Evolutionary conservation across 805 yeast genomes (phyloP), one percentile per base, ranked within the genome.

Genomic region (Pichia manshurica): DNA sequence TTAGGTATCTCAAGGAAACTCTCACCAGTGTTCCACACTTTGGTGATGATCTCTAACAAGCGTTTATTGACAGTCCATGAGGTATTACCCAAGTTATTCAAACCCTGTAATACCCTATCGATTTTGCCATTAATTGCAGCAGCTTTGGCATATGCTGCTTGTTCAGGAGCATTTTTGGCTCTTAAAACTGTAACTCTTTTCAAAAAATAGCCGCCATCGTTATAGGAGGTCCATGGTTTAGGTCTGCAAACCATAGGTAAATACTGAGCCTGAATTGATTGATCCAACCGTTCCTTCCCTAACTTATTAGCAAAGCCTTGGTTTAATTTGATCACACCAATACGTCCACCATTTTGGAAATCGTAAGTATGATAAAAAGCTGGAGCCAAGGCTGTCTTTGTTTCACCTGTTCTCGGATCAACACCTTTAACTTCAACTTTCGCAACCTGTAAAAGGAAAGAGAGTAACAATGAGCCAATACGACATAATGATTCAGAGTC

Each of bases 221-320:
- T 81, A 77, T 82, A 82, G 10, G 79, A 68, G 0, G 80, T 75
- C 99, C 99, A 93, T 5, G 88, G 87, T 47, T 81, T 71, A n/a
- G 99, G 99, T 52, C 80, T 78, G 8, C 86, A 84, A 42, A 93
- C 71, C 99, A 93, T 93, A 8, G 99, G 99, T 45, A 93, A 71
- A 52, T 78, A 73, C 63, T 91, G 97, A 0, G 98, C 96, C 19
- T 75, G 64, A 4, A 85, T 79, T 1, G 85, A 73, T 44, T 83
- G 82, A 21, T 74, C 72, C 6, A 81, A 67, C 31, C 79, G 71
- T 43, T 82, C 89, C 3, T 83, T 79, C 9, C 87, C 81, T 44
- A 93, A 65, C 57, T 78, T 80, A 25, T 76, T 73, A 3, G 83
- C 77, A 44, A 93, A 73, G 12, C 77, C 73, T 52, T 78, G 78